Conservation (phyloP, 2,329 filamentous ascomycete species). For the Xylariaceae sp. region DNA sequence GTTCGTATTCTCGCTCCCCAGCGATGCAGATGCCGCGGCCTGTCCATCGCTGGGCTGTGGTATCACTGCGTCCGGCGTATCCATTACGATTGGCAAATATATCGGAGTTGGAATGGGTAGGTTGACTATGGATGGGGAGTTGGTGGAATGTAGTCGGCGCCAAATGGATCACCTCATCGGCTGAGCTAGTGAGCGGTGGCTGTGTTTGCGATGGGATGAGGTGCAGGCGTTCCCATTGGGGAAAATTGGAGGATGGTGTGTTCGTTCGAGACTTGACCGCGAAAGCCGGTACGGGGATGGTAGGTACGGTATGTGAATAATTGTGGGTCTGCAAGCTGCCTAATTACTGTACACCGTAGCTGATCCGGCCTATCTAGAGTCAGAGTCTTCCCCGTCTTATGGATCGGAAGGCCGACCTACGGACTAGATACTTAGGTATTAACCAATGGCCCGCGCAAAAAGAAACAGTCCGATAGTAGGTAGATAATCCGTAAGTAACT, state of each 20-base stretch:
- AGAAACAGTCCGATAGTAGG: too few species aligned
- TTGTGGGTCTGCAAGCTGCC: too few species aligned
- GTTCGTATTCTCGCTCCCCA: slow-evolving; percentile 58
- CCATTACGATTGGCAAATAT: slow-evolving; percentile 14
- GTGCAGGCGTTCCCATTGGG: neutral
- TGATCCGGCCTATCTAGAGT: too few species aligned
- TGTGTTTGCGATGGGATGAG: neutral
- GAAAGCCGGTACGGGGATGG: neutral
- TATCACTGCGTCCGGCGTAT: slow-evolving; percentile 25
- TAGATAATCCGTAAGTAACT: too few species aligned
- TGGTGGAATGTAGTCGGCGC: slow-evolving; percentile 17
- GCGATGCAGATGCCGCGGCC: slow-evolving; percentile 17
- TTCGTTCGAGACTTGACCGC: neutral
- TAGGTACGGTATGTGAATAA: too few species aligned
- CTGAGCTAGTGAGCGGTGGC: neutral
- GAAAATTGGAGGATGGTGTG: neutral
- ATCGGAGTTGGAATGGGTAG: too few species aligned
- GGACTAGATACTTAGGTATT: too few species aligned
- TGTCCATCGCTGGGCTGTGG: slow-evolving; percentile 22
- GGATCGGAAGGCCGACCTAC: too few species aligned
- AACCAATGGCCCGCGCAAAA: too few species aligned
- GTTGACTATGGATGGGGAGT: slow-evolving; percentile 12
- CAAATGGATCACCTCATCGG: slow-evolving; percentile 23
- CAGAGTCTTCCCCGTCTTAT: too few species aligned
- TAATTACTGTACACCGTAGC: too few species aligned